Percentiles rank a stretch among this genome's conserved stretches.
Conservation (phyloP, 164 flowering plant species). For the Aristolochia californica region DNA sequence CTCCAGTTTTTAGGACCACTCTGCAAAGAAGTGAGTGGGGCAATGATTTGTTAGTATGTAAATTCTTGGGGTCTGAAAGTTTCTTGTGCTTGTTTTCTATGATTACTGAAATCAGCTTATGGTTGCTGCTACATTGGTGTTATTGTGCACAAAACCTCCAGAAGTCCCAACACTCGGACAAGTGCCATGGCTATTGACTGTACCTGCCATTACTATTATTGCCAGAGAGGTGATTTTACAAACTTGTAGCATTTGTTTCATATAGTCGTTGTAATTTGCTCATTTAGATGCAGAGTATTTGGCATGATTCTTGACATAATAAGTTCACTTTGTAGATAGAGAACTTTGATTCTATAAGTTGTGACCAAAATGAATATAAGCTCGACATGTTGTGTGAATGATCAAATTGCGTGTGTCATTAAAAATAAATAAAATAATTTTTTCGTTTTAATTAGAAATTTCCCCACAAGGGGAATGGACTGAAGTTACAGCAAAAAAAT, state of each 20-base stretch:
- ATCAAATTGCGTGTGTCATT: too few species aligned
- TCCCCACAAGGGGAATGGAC: too few species aligned
- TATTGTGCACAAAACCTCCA: conserved; percentile 70
- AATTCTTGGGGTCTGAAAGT: background rate
- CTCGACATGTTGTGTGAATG: too few species aligned
- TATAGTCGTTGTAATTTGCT: background rate
- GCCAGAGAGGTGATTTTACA: conserved; percentile 77
- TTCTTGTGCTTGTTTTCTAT: conserved; percentile 7
- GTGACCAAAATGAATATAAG: too few species aligned
- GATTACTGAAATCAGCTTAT: conserved; percentile 57
- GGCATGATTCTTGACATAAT: too few species aligned
- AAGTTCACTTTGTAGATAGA: too few species aligned
- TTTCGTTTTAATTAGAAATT: too few species aligned
- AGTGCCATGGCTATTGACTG: conserved; percentile 67
- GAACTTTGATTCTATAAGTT: too few species aligned
- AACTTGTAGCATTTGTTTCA: background rate
- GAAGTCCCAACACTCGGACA: conserved; percentile 46
- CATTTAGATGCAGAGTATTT: background rate
- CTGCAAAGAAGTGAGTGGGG: too few species aligned
- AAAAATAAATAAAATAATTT: too few species aligned
- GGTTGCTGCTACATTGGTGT: conserved; percentile 92
- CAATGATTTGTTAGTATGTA: background rate
- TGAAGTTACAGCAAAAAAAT: too few species aligned
- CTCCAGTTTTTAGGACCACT: too few species aligned
- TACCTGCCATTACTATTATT: conserved; percentile 85